Evolutionary conservation across 2,329 filamentous ascomycete genomes (phyloP), one percentile per base, ranked within the genome.

Genomic region (Geosmithia morbida): DNA sequence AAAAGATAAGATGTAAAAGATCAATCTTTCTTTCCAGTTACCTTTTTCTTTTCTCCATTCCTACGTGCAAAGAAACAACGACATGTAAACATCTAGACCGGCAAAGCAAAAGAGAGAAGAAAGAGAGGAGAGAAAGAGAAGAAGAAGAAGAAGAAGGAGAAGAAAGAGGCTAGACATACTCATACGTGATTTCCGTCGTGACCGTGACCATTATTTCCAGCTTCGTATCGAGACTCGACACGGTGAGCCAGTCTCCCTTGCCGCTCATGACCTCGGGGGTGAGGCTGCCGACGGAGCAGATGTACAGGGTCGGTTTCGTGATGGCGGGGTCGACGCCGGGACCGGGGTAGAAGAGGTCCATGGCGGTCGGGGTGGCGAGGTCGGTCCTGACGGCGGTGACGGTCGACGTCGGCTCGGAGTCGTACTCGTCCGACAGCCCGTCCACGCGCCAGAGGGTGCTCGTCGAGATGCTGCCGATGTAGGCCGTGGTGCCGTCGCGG

Each of bases 381-480:
- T 48, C 42, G 22, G 45, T 41, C 17, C 37, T 41, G 33, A 51
- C 19, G 10, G 37, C 6, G 2, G 26, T 19, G 16, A 44, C 43
- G 3, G 30, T 47, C 33, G 11, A 30, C 29, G 5, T 41, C 44
- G 18, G 26, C 30, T 26, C 22, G 26, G 16, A n/a, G 22, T 29
- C 26, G n/a, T 26, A 14, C 14, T 51, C 48, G n/a, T 48, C 33
- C 10, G 33, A 37, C 11, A 37, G 33, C 3, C 33, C 33, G 40
- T 51, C 48, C 2, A 51, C 26, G 10, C 50, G 41, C 48, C 50
- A 50, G 2, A 51, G 46, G 10, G 43, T 18, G 7, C 50, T 48
- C 2, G 10, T 11, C 10, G 45, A 40, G 46, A 46, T 49, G 48
- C 48, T 48, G 41, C 18, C 18, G 11, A 48, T 29, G 42, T 49